Base-by-base conservation (phyloP, 2,329 filamentous ascomycete species). In the Clonostachys rhizophaga region DNA sequence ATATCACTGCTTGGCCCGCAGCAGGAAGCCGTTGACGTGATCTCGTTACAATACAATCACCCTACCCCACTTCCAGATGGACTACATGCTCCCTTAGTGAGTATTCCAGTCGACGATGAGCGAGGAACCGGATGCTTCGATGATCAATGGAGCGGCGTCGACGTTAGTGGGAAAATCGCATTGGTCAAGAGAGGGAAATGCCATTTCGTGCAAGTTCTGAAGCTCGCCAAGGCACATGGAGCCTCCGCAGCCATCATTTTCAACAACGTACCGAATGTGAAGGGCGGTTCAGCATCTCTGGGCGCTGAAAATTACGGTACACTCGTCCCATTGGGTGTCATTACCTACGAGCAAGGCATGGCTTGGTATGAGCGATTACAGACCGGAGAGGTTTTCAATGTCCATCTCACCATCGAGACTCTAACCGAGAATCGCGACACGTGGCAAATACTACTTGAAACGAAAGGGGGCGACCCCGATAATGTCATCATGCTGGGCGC, bases 181-280 rank as follows among this genome's bases (percentile, higher is more conserved):
- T 67, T 75, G 24, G 54, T 75, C 16, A 70, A 71, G 63, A 65
- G 71, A 13, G 71, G 71, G 30, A 47, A 43, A 20, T 75, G 72
- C 49, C 58, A 62, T 16, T 65, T 73, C 36, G 47, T 62, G 5
- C 62, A 67, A 45, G 74, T 73, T 58, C 58, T 70, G 34, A 66
- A 63, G 54, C 61, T 72, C 5, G 71, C 71, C 35, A 65, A 59
- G 52, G 59, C 60, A 3, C 58, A 66, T 20, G 70, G 70, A 36
- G 71, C 71, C 2, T 13, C 67, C 6, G 70, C 63, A 35, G 67
- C 76, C 2, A 64, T 87, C 42, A 68, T 87, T 49, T 85, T 82
- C 64, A 81, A 87, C 70, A 81, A 84, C 24, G 24, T 30, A 3
- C 61, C 71, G 0, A 78, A 76, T 1, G 49, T 48, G 3, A 42